Conservation (phyloP, 2,329 filamentous ascomycete genomes). For the Hypomyces perniciosus region DNA sequence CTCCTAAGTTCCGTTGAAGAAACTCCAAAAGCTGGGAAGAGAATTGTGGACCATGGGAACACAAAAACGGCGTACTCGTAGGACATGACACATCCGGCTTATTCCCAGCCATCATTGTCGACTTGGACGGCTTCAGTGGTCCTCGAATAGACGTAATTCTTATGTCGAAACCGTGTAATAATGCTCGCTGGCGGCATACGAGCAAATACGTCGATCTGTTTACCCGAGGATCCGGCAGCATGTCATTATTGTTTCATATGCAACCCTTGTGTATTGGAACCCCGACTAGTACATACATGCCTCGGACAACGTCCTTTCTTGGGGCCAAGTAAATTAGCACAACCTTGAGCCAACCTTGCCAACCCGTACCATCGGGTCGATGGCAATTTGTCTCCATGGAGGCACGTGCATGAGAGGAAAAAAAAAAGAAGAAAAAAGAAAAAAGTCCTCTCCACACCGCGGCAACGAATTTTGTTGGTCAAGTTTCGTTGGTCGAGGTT, state of each 20-base stretch:
- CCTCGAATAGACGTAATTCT: not conserved
- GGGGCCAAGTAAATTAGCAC: not conserved
- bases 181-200: not conserved
- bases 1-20: no score
- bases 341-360: not conserved
- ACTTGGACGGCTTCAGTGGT: no score
- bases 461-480: not conserved
- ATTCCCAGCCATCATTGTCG: not conserved
- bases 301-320: not conserved
- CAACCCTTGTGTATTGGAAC: slow-evolving; percentile 3
- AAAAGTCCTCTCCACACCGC: not conserved
- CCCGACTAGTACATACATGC: not conserved
- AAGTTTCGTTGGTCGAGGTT: no score
- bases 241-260: slow-evolving; percentile 5
- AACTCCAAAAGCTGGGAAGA: no score
- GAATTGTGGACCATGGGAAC: not conserved
- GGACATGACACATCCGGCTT: not conserved
- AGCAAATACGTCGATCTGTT: not conserved
- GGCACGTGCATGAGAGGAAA: slow-evolving; percentile 1
- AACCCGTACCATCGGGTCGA: not conserved
- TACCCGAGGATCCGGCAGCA: not conserved
- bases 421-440: not conserved
- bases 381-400: not conserved
- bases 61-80: not conserved
- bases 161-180: not conserved